phyloP scores from a whole-genome alignment of 108 stramenopile genomes.

The Parmales sp. region DNA sequence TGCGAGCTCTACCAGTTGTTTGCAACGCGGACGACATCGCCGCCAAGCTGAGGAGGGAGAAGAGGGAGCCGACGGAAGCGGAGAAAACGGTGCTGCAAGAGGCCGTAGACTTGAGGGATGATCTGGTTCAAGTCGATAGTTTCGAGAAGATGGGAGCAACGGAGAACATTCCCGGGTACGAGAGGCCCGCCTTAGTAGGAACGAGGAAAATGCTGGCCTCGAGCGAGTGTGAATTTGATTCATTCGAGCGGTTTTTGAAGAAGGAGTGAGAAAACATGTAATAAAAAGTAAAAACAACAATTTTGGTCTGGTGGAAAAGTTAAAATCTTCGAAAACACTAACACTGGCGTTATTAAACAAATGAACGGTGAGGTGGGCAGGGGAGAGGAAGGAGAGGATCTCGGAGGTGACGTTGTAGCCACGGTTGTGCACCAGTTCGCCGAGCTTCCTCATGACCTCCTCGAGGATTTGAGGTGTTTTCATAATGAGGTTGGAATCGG shows the following conservation, averaged over 20 bases:
- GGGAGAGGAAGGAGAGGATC: neutral
- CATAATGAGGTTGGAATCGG: too few relatives aligned
- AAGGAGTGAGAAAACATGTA: too few relatives aligned
- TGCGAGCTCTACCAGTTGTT: conserved; percentile 75
- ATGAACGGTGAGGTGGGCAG: neutral
- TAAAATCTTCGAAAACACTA: neutral
- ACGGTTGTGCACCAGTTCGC: too few relatives aligned
- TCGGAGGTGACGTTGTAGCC: neutral
- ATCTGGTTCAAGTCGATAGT: conserved; percentile 89
- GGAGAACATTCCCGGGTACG: conserved; percentile 61
- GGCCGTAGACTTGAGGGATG: conserved; percentile 88
- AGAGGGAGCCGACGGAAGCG: conserved; percentile 77
- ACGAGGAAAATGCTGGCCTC: conserved; percentile 70
- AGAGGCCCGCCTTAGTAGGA: conserved; percentile 65
- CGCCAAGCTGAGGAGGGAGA: conserved; percentile 67
- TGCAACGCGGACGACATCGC: conserved; percentile 87
- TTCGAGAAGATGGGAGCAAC: conserved; percentile 63
- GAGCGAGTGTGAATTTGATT: too few relatives aligned
- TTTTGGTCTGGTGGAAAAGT: too few relatives aligned
- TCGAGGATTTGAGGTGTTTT: too few relatives aligned
- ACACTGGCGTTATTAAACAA: neutral
- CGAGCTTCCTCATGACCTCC: too few relatives aligned
- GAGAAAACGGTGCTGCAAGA: conserved; percentile 80
- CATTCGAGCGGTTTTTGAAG: too few relatives aligned
- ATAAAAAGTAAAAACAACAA: too few relatives aligned